These are phyloP conservation scores for Davidsoniella neocaledoniae DNA, from an alignment of 2,329 filamentous ascomycete genomes.

Conservation along the genomic window DNA sequence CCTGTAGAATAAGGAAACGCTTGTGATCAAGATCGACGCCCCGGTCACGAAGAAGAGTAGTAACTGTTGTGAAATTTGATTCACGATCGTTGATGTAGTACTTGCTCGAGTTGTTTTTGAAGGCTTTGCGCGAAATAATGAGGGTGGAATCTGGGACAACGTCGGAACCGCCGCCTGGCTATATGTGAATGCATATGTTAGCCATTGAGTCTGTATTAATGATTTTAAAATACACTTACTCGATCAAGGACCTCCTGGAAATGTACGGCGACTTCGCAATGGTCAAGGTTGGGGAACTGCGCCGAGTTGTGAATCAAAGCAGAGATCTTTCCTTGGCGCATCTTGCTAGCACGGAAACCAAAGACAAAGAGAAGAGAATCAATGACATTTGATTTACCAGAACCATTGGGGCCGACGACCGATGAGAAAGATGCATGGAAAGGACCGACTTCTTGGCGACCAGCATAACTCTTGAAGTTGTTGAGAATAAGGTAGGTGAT, in stretches of 20 bases:
- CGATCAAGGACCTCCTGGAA: conserved; percentile 91
- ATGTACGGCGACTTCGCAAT: conserved; percentile 91
- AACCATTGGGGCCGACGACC: conserved; percentile 93
- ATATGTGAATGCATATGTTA: background rate
- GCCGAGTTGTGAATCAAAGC: conserved; percentile 96
- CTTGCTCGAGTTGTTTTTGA: conserved; percentile 96
- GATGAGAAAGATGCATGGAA: conserved; percentile 97
- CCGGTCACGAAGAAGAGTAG: conserved; percentile 65
- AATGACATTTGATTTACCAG: conserved; percentile 97
- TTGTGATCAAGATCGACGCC: conserved; percentile 97
- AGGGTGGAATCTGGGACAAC: conserved; percentile 71
- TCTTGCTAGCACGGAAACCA: conserved; percentile 95
- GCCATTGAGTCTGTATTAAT: conserved; percentile 16
- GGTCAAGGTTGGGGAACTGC: conserved; percentile 64
- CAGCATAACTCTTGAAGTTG: conserved; percentile 99
- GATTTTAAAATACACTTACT: conserved; percentile 22
- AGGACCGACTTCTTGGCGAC: conserved; percentile 83
- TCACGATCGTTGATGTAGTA: conserved; percentile 89
- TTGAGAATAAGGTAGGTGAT: conserved; percentile 82
- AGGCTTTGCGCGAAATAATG: conserved; percentile 78
- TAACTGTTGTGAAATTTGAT: conserved; percentile 86
- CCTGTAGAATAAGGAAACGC: conserved; percentile 90
- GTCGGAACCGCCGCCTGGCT: conserved; percentile 56
- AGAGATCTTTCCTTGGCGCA: conserved; percentile 97
- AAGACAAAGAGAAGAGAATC: conserved; percentile 98